Percentiles rank a stretch among this genome's conserved stretches.
Conservation (phyloP, 768 basidiomycete genomes). For the Panaeolus papilionaceus region DNA sequence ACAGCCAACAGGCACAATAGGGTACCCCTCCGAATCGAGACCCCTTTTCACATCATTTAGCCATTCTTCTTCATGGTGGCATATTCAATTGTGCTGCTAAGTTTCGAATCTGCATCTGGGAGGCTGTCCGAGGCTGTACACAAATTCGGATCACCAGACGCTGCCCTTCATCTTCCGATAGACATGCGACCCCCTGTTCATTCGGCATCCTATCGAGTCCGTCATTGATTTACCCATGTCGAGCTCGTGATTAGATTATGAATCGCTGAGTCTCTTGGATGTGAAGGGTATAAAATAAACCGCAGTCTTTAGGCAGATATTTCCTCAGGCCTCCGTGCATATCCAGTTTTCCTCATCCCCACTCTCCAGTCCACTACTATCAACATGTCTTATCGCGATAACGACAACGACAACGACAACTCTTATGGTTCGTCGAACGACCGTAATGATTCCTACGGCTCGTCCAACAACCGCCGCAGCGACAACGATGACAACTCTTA, state of each 20-base stretch:
- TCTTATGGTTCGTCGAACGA: slow-evolving; percentile 21
- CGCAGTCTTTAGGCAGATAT: background rate
- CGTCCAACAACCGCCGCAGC: slow-evolving; percentile 27
- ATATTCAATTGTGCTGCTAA: background rate
- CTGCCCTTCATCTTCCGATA: slow-evolving; percentile 2
- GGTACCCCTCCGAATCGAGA: background rate
- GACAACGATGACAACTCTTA: slow-evolving; percentile 33
- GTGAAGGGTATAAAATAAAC: background rate
- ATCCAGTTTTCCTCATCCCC: background rate
- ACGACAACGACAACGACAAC: slow-evolving; percentile 23
- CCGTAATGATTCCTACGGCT: slow-evolving; percentile 27
- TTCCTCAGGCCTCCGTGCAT: background rate
- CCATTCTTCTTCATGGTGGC: background rate
- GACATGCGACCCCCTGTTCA: background rate
- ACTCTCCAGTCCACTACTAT: background rate
- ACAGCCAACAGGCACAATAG: slow-evolving; percentile 1
- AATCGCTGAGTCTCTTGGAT: background rate
- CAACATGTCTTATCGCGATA: slow-evolving; percentile 16
- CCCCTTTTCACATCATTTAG: background rate
- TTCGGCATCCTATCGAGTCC: background rate
- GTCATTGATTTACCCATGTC: background rate
- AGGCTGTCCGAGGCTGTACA: background rate
- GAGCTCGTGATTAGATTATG: background rate
- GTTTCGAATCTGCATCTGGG: background rate
- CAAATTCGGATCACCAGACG: background rate